Conservation (phyloP, 495 filamentous ascomycete genomes). For the Tuber microsphaerosporum region DNA sequence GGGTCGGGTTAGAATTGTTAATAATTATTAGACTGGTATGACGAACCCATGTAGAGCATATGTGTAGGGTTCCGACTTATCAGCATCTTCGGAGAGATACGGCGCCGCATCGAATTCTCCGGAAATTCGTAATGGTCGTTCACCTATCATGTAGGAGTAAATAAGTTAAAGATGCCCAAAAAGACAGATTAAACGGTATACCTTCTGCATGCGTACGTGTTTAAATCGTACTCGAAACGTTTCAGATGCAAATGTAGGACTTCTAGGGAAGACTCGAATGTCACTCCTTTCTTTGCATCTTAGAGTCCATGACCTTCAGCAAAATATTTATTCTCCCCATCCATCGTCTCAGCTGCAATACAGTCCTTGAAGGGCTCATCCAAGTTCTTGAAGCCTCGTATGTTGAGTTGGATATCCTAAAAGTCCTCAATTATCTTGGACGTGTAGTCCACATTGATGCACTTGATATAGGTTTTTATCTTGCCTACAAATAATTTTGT, state of each 20-base stretch:
- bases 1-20: conserved; percentile 15
- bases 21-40: not conserved
- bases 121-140: conserved; percentile 98
- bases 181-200: conserved; percentile 5
- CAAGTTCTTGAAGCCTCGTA: conserved; percentile 83
- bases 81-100: conserved; percentile 79
- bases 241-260: conserved; percentile 95
- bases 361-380: conserved; percentile 95
- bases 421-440: conserved; percentile 92
- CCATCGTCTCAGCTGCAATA: conserved; percentile 88
- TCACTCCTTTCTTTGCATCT: conserved; percentile 94
- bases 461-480: conserved; percentile 96
- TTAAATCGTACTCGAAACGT: conserved; percentile 94
- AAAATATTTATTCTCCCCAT: conserved; percentile 97
- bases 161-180: not conserved
- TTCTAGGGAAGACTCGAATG: conserved; percentile 91
- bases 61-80: conserved; percentile 77
- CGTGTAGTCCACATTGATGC: conserved; percentile 96
- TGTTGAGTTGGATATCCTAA: conserved; percentile 98
- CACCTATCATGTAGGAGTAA: conserved; percentile 46
- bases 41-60: conserved; percentile 76
- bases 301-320: conserved; percentile 85
- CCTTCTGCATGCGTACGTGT: conserved; percentile 96
- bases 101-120: conserved; percentile 83
- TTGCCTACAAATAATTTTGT: conserved; percentile 89